Evolutionary conservation across 2,329 filamentous ascomycete species (phyloP).

Genomic region (Metarhizium robertsii): DNA sequence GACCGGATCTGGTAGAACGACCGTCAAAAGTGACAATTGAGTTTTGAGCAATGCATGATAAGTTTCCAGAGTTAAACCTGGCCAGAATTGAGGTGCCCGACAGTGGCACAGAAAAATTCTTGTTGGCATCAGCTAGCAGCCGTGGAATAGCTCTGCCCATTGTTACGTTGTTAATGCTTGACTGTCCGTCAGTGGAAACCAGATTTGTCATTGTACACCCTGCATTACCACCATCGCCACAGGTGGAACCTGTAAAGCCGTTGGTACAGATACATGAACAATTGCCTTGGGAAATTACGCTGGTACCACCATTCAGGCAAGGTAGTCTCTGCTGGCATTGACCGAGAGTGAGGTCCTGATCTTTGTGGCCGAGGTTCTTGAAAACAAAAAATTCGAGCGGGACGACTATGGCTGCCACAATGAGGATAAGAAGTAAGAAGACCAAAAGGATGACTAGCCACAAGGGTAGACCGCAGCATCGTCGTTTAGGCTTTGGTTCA

Average conservation of each 20-base stretch:
- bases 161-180: slow-evolving; percentile 56
- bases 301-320: slow-evolving; percentile 76
- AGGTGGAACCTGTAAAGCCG: slow-evolving; percentile 62
- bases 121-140: slow-evolving; percentile 54
- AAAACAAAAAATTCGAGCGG: slow-evolving; percentile 60
- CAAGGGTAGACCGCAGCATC: slow-evolving; percentile 75
- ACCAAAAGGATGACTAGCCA: slow-evolving; percentile 64
- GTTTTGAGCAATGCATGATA: slow-evolving; percentile 81
- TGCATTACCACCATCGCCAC: slow-evolving; percentile 34
- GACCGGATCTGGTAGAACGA: slow-evolving; percentile 23
- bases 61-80: slow-evolving; percentile 63
- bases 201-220: slow-evolving; percentile 45
- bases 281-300: slow-evolving; percentile 53
- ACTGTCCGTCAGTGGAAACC: slow-evolving; percentile 27
- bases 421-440: slow-evolving; percentile 58
- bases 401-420: slow-evolving; percentile 74
- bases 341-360: slow-evolving; percentile 27
- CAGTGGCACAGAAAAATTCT: slow-evolving; percentile 69
- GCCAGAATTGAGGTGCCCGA: slow-evolving; percentile 60
- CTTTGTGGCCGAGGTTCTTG: slow-evolving; percentile 31
- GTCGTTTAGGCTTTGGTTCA: slow-evolving; percentile 31
- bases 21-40: slow-evolving; percentile 78
- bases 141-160: slow-evolving; percentile 71
- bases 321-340: slow-evolving; percentile 52
- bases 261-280: slow-evolving; percentile 87